Percentiles rank a stretch among this genome's conserved stretches.
These are phyloP conservation scores for Neocatenulostroma microsporum DNA, from an alignment of 2,329 filamentous ascomycete species.

Conservation along the genomic window DNA sequence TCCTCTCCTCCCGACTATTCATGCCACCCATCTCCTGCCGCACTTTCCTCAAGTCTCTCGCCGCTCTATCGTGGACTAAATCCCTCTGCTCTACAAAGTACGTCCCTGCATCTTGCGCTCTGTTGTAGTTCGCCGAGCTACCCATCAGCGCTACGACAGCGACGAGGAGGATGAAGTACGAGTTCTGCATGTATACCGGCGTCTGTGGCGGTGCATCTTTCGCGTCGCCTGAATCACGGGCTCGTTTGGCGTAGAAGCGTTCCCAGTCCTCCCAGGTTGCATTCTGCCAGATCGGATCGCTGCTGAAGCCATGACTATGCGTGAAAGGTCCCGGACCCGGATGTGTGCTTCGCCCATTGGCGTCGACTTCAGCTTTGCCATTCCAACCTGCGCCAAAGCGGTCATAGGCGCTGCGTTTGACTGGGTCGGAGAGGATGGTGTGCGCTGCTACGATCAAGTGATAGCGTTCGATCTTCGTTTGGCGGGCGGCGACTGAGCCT, in stretches of 20 bases:
- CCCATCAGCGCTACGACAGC: slow-evolving; percentile 61
- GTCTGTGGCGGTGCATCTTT: slow-evolving; percentile 36
- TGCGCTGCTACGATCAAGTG: slow-evolving; percentile 82
- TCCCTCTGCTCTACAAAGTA: slow-evolving; percentile 60
- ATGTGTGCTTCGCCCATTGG: slow-evolving; percentile 7
- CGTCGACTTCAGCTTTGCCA: slow-evolving; percentile 34
- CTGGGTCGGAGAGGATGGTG: slow-evolving; percentile 73
- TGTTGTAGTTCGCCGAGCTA: slow-evolving; percentile 62
- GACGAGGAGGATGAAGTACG: slow-evolving; percentile 67
- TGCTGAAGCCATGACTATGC: slow-evolving; percentile 29
- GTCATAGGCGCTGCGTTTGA: slow-evolving; percentile 75
- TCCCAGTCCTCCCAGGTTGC: slow-evolving; percentile 99
- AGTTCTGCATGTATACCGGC: slow-evolving; percentile 66
- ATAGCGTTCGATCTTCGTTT: slow-evolving; percentile 74
- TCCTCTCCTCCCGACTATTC: slow-evolving; percentile 46
- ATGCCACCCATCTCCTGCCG: slow-evolving; percentile 45
- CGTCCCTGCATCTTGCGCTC: slow-evolving; percentile 56
- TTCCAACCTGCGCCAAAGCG: slow-evolving; percentile 73
- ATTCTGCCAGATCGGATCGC: slow-evolving; percentile 55
- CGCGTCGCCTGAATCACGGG: slow-evolving; percentile 21
- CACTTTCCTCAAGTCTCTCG: slow-evolving; percentile 53
- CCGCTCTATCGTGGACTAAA: slow-evolving; percentile 58
- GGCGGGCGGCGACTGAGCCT: slow-evolving; percentile 33
- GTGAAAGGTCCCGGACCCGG: slow-evolving; percentile 26
- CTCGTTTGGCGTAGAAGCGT: slow-evolving; percentile 54